Percentiles rank a stretch among this genome's conserved stretches.
Conservation (phyloP, 2,329 filamentous ascomycete species). For the Fusarium solani-melongenae region DNA sequence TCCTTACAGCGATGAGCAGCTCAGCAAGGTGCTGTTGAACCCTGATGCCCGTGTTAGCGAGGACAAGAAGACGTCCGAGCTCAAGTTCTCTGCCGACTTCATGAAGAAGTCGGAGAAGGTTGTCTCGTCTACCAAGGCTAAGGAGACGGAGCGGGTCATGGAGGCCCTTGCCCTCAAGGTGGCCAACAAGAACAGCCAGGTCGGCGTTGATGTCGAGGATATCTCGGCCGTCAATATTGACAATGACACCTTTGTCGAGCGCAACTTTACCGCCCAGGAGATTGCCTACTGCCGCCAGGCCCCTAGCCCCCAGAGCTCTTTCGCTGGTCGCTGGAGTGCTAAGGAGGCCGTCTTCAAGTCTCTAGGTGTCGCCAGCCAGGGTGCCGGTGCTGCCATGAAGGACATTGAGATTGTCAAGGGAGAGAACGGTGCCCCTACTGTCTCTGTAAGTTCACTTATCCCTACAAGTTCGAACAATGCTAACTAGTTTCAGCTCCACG, state of each 20-base stretch:
- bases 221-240: constrained; percentile 89
- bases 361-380: constrained; percentile 85
- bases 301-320: constrained; percentile 85
- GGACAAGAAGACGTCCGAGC: constrained; percentile 87
- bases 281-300: constrained; percentile 87
- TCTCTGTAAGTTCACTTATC: constrained; percentile 73
- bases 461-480: constrained; percentile 27
- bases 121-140: constrained; percentile 59
- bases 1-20: constrained; percentile 89
- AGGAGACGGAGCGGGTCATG: constrained; percentile 79
- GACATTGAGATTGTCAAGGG: constrained; percentile 93
- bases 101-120: constrained; percentile 73
- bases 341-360: constrained; percentile 99
- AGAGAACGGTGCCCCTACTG: constrained; percentile 83
- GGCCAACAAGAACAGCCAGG: constrained; percentile 71
- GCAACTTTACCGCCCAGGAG: constrained; percentile 91
- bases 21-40: constrained; percentile 91
- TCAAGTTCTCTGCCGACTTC: constrained; percentile 77
- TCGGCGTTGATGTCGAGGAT: constrained; percentile 94
- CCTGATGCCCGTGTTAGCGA: constrained; percentile 85
- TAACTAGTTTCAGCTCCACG: constrained; percentile 77
- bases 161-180: constrained; percentile 78
- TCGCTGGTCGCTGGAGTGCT: constrained; percentile 94
- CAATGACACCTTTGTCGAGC: constrained; percentile 92
- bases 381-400: constrained; percentile 88